Conservation (phyloP, 2,329 filamentous ascomycete species). For the Alternaria arborescens region DNA sequence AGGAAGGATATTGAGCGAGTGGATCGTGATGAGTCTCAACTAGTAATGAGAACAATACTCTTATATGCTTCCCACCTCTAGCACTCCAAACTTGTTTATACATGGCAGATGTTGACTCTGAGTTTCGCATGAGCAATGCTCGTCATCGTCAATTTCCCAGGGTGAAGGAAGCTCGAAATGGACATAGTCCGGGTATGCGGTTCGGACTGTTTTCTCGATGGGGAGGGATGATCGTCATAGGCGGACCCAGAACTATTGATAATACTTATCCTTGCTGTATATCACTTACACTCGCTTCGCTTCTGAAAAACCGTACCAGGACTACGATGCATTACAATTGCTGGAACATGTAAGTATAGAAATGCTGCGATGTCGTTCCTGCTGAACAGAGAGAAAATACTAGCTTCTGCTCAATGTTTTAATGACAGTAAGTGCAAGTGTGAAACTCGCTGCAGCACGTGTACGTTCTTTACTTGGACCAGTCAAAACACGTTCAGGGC, state of each 20-base stretch:
- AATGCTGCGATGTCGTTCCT: background rate
- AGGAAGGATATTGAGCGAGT: background rate
- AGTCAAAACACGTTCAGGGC: background rate
- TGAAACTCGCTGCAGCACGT: background rate
- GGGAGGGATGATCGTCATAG: background rate
- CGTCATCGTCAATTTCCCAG: slow-evolving; percentile 14
- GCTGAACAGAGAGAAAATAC: background rate
- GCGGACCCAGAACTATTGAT: slow-evolving; percentile 9
- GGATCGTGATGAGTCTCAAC: background rate
- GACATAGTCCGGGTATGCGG: background rate
- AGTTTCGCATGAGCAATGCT: background rate
- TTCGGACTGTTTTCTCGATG: slow-evolving; percentile 10
- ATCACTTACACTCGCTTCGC: slow-evolving; percentile 2
- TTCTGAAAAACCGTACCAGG: background rate
- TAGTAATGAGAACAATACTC: background rate
- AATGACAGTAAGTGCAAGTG: background rate
- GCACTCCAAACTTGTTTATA: slow-evolving; percentile 1
- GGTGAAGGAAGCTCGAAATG: background rate
- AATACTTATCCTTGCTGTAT: slow-evolving; percentile 12
- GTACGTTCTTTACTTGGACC: background rate
- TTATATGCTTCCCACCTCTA: background rate
- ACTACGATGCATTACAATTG: background rate
- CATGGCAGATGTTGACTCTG: background rate
- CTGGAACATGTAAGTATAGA: background rate
- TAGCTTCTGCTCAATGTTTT: background rate